Evolutionary conservation across 129 eudicot genomes (phyloP), one percentile per base, ranked within the genome.

Genomic region (Chrysanthemum lavandulifolium): DNA sequence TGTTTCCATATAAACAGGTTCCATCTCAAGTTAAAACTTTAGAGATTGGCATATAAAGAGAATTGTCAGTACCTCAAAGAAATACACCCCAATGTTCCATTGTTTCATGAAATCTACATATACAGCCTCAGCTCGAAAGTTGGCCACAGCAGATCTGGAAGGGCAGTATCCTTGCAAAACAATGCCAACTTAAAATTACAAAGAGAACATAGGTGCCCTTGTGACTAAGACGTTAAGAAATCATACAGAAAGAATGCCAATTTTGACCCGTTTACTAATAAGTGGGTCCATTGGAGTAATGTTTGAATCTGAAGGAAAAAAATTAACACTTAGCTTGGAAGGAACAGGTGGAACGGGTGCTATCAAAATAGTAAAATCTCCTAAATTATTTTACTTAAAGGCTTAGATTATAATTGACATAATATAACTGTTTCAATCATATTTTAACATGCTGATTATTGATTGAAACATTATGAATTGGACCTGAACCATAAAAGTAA

Each of bases 61-160:
- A 31, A 13, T 43, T 31, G 4, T 25, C 10, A 69, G 63, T 81
- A 94, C 98, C 97, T 95, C 79, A 95, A 82, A 55, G 84, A 95
- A 95, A 84, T 95, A 95, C 75, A 88, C 99, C 68, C 97, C 99
- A 69, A 84, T 73, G 77, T 95, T 95, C 99, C 99, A 95, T 25
- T 90, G 97, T 85, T 80, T 91, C 87, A 95, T 86, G 86, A 95
- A 95, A 69, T 95, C 97, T 57, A 79, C 65, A 80, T 88, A 95
- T 59, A 85, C 90, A 70, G 88, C 86, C 77, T 95, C 97, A 33
- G 86, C 84, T 61, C 99, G 83, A 33, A 95, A 89, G 67, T 84
- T 95, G 76, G 85, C 78, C 58, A 95, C 88, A 6, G 94, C 91
- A 79, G 84, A 73, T 85, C 90, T 84, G 63, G 97, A 86, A 68